Evolutionary conservation across 139 green algal genomes (phyloP).

Genomic region (Spirogloea muscicola): DNA sequence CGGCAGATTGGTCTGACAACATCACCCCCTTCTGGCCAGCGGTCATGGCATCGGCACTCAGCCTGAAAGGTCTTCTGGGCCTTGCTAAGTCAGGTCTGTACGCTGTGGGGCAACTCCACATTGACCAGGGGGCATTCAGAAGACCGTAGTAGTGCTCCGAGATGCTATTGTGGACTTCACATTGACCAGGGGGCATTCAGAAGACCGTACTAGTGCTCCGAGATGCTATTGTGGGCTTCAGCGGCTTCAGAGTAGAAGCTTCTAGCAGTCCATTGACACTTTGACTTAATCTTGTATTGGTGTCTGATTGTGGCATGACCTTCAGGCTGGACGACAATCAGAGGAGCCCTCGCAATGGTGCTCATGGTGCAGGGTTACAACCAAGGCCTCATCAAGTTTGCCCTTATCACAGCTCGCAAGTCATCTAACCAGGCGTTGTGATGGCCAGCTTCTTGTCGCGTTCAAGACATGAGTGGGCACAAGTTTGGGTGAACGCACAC

Average conservation of each 20-base stretch:
- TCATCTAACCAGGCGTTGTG: too few species aligned
- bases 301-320: too few species aligned
- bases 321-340: constrained; percentile 52
- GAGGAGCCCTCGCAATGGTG: constrained; percentile 89
- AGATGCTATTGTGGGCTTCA: too few species aligned
- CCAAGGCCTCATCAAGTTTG: constrained; percentile 92
- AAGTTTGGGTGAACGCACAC: too few species aligned
- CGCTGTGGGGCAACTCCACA: neutral
- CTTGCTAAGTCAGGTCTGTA: constrained; percentile 70
- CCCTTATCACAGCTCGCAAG: constrained; percentile 84
- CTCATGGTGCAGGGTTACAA: constrained; percentile 86
- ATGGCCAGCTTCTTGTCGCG: too few species aligned
- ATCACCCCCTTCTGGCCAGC: constrained; percentile 92
- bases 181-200: neutral
- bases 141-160: too few species aligned
- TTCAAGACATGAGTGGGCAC: too few species aligned
- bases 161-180: neutral
- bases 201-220: too few species aligned
- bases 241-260: too few species aligned
- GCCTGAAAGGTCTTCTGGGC: constrained; percentile 65
- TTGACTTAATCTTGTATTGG: too few species aligned
- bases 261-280: too few species aligned
- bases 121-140: too few species aligned
- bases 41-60: constrained; percentile 76
- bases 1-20: constrained; percentile 79